Base-by-base conservation (phyloP, 495 filamentous ascomycete species). In the Penicillium angulare region DNA sequence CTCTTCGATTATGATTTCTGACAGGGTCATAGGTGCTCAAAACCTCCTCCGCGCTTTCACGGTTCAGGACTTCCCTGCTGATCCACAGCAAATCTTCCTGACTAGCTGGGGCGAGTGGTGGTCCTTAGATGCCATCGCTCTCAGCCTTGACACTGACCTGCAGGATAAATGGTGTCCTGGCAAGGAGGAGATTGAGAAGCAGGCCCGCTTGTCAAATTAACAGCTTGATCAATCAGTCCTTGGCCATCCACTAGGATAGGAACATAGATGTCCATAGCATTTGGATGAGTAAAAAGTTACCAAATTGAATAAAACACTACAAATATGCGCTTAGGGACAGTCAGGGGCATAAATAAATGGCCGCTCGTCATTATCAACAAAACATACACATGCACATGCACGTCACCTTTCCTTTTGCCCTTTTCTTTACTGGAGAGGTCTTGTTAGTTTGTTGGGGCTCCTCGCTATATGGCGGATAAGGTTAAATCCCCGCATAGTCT, bases 41-140 rank as follows among this genome's bases (percentile, higher is more conserved):
- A 67, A 56, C 24, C 52, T 67, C 43, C 61, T 64, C 7, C 55
- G 52, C 20, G 64, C 61, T 1, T 52, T 61, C 20, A 44, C 33
- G 0, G 39, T 23, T 8, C 50, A 49, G 5, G 59, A 67, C 24
- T 13, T 67, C 8, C 64, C 64, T 15, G 45, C 38, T 5, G 61
- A 67, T 29, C 64, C 61, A 1, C 50, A 67, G 43, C 64, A 67
- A 46, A 55, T 67, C 20, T 64, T 67, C 32, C 36, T 67, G 48
- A 67, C 64, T 24, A 67, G 64, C 35, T 67, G 64, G 64, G 64
- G 64, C 20, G 64, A 67, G 33, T 67, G 64, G 64, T 67, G 64
- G 64, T 50, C 64, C 5, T 62, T 46, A 43, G 58, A 64, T 56
- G 64, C 64, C 9, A 59, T 59, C 47, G 50, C 51, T 3, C 8